Evolutionary conservation across 257 asterid genomes (phyloP), one percentile per base, ranked within the genome.

Genomic region (Mentha longifolia): DNA sequence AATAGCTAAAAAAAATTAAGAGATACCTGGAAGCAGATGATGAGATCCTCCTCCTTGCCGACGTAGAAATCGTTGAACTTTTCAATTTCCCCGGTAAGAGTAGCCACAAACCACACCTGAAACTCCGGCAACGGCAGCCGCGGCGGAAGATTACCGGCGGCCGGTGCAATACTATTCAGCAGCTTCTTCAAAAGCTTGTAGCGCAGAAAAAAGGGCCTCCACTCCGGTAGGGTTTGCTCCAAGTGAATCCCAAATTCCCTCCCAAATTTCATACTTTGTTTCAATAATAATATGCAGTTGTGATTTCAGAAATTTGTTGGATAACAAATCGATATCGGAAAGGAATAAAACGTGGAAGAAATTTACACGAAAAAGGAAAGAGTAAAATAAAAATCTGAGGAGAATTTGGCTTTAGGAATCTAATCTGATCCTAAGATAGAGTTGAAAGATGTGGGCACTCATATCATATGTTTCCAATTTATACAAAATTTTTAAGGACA

Each of bases 61-160:
- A 95, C 97, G 88, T 87, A 95, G 80, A 95, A 95, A 82, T 92
- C 94, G 82, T 92, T 89, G 82, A 95, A 86, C 87, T 95, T 95
- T 60, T 88, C 87, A 45, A 95, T 85, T 76, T 95, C 98, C 74
- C 81, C 87, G 67, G 70, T 70, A 11, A 92, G 95, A 78, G 88
- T 75, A 57, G 81, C 77, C 61, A 92, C 80, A 72, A 95, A 92
- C 97, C 96, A 87, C 1, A 79, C 91, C 72, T 83, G 92, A 15
- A 84, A 74, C 68, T 77, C 85, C 50, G 77, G 80, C 67, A 76
- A 37, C 60, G 83, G 75, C 65, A 65, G 74, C 35, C 76, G 68
- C 35, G 52, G 61, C 10, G 43, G 68, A 47, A 74, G 77, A 70
- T 43, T 35, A 12, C 71, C 78, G 68, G 71, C 69, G 65, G 84